phyloP scores from a whole-genome alignment of 257 asterid genomes.

The Leptodermis oblonga region DNA sequence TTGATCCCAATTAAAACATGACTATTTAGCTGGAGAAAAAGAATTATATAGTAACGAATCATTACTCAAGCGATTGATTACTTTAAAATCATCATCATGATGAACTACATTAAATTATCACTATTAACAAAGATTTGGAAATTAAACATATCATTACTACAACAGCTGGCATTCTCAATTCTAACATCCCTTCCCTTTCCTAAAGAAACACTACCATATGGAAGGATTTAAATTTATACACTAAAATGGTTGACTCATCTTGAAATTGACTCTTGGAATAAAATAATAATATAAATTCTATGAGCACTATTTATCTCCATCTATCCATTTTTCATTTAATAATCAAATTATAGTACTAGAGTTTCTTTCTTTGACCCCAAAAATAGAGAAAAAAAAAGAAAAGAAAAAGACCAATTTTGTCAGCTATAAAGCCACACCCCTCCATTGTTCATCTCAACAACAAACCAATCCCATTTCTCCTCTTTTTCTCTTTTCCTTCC shows the following conservation, averaged over 20 bases:
- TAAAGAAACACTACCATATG: too few relatives aligned
- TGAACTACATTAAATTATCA: too few relatives aligned
- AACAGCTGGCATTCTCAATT: too few relatives aligned
- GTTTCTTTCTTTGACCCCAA: slow-evolving; percentile 11
- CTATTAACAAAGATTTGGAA: too few relatives aligned
- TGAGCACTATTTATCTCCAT: neutral
- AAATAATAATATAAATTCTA: neutral
- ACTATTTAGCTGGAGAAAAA: too few relatives aligned
- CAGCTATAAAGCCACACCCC: slow-evolving; percentile 4
- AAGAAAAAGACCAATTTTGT: neutral
- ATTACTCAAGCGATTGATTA: too few relatives aligned
- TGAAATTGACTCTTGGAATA: neutral
- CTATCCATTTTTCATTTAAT: neutral
- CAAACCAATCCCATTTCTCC: neutral
- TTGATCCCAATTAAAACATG: too few relatives aligned
- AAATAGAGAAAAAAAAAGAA: neutral
- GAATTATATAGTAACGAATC: too few relatives aligned
- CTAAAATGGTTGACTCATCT: neutral
- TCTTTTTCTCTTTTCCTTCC: neutral
- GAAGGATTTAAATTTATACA: too few relatives aligned
- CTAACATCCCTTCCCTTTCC: too few relatives aligned
- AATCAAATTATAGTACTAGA: neutral
- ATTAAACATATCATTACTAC: too few relatives aligned
- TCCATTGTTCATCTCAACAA: neutral
- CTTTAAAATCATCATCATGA: too few relatives aligned